A percentile compares a stretch with the other conserved stretches of the same genome.
phyloP scores from a whole-genome alignment of 148 eudicot species.

The Rhododendron simsii region DNA sequence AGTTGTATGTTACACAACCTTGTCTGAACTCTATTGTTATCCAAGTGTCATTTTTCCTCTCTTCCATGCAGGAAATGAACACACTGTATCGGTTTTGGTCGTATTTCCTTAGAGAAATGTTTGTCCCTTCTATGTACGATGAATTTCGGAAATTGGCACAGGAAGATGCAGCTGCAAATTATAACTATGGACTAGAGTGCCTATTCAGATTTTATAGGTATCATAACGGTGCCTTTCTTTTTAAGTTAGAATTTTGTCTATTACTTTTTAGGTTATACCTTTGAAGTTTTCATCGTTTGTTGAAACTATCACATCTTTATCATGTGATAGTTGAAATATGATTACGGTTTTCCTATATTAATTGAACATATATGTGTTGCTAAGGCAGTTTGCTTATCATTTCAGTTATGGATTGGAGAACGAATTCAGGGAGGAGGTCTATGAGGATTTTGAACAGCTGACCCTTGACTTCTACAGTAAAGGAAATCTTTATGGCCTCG shows the following conservation, averaged over 20 bases:
- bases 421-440: constrained; percentile 71
- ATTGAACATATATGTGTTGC: not conserved
- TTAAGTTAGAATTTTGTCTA: not conserved
- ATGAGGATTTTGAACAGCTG: constrained; percentile 72
- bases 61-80: constrained; percentile 83
- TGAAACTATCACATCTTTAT: constrained; percentile 1
- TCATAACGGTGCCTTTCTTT: not conserved
- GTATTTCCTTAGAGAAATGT: constrained; percentile 67
- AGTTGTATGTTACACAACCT: not conserved
- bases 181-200: constrained; percentile 87
- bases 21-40: not conserved
- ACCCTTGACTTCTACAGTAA: constrained; percentile 61
- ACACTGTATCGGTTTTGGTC: constrained; percentile 95
- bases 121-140: constrained; percentile 70
- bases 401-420: constrained; percentile 93
- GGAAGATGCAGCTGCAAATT: constrained; percentile 84
- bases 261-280: not conserved
- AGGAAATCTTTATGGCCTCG: constrained; percentile 93
- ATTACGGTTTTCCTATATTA: not conserved
- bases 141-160: constrained; percentile 70
- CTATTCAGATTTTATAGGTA: constrained; percentile 94
- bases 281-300: not conserved
- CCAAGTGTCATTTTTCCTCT: not conserved
- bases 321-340: not conserved
- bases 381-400: constrained; percentile 20